These are phyloP conservation scores for Carallia brachiata DNA, from an alignment of 345 rosid genomes.

Conservation along the genomic window DNA sequence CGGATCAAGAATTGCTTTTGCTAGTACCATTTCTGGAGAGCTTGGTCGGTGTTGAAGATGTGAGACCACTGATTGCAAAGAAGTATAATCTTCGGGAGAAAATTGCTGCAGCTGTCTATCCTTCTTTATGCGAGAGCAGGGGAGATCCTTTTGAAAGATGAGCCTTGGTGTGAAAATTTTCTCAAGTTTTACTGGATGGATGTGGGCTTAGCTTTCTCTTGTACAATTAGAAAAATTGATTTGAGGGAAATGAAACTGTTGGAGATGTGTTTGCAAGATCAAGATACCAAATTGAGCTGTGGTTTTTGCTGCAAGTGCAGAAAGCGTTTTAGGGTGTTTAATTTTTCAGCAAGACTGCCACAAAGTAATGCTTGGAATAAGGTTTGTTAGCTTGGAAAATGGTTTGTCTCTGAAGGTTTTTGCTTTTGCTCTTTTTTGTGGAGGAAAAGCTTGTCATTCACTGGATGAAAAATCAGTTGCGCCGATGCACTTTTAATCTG, in stretches of 20 bases:
- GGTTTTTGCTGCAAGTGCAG: constrained; percentile 4
- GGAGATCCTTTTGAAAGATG: constrained; percentile 56
- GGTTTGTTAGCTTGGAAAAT: too few relatives aligned
- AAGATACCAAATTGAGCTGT: not conserved
- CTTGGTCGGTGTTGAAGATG: constrained; percentile 86
- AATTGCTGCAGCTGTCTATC: constrained; percentile 73
- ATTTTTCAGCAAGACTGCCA: too few relatives aligned
- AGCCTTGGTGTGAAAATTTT: not conserved
- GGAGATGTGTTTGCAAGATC: constrained; percentile 2
- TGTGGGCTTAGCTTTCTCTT: not conserved
- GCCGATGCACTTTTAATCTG: too few relatives aligned
- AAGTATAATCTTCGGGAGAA: constrained; percentile 77
- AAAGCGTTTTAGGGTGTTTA: too few relatives aligned
- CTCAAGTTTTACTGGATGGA: not conserved
- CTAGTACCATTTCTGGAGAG: constrained; percentile 89
- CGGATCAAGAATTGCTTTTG: constrained; percentile 75
- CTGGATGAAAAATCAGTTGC: too few relatives aligned
- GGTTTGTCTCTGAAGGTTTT: too few relatives aligned
- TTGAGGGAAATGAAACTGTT: not conserved
- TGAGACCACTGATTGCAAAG: constrained; percentile 74
- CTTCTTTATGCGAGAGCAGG: constrained; percentile 34
- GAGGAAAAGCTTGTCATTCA: too few relatives aligned
- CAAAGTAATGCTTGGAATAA: too few relatives aligned
- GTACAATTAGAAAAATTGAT: constrained; percentile 7
- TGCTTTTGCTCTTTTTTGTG: too few relatives aligned